These are phyloP conservation scores for Pugionium cornutum DNA, from an alignment of 345 rosid genomes.

Conservation along the genomic window DNA sequence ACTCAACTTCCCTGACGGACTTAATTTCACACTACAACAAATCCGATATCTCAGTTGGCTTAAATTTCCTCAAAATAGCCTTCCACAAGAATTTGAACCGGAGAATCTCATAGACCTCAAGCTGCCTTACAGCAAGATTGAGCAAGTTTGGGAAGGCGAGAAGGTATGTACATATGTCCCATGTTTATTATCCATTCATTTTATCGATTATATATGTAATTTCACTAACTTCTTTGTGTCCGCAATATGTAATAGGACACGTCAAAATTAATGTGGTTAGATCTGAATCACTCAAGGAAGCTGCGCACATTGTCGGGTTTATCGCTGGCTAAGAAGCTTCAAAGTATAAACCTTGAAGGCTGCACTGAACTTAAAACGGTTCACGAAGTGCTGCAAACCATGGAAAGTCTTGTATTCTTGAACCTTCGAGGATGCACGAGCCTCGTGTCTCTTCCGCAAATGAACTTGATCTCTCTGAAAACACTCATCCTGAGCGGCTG, in stretches of 20 bases:
- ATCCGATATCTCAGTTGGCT: slow-evolving; percentile 34
- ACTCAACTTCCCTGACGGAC: slow-evolving; percentile 15
- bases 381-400: slow-evolving; percentile 9
- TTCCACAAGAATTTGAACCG: slow-evolving; percentile 26
- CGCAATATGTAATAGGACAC: background rate
- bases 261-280: slow-evolving; percentile 27
- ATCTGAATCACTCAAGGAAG: slow-evolving; percentile 23
- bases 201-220: no score
- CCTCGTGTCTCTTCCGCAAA: slow-evolving; percentile 18
- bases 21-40: slow-evolving; percentile 16
- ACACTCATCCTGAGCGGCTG: slow-evolving; percentile 33
- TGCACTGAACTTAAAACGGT: slow-evolving; percentile 22
- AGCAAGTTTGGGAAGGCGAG: slow-evolving; percentile 38
- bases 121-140: slow-evolving; percentile 19
- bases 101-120: slow-evolving; percentile 34
- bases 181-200: background rate
- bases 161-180: slow-evolving; percentile 17
- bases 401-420: slow-evolving; percentile 30
- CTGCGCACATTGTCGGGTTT: slow-evolving; percentile 30
- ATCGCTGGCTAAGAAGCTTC: slow-evolving; percentile 30
- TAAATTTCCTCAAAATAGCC: slow-evolving; percentile 19
- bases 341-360: slow-evolving; percentile 21
- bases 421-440: slow-evolving; percentile 24
- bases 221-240: no score
- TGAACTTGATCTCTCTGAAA: slow-evolving; percentile 12